These are phyloP conservation scores for Sphaerulina vaccinii DNA, from an alignment of 2,329 filamentous ascomycete genomes.

Conservation along the genomic window DNA sequence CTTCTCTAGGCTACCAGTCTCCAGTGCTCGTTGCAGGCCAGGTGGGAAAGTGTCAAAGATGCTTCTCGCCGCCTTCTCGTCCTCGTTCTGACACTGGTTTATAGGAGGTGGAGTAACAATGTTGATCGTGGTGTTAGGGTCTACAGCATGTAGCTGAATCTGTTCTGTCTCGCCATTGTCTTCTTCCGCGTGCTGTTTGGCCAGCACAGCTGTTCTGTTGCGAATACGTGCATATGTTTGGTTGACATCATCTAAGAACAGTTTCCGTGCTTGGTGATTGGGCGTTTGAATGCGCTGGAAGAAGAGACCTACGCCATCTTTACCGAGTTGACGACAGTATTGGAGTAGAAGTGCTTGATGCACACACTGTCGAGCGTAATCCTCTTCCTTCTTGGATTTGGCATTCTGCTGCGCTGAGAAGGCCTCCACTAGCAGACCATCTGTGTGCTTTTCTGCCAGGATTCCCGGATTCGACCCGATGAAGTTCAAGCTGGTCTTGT, in stretches of 20 bases:
- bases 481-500: slow-evolving; percentile 70
- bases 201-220: slow-evolving; percentile 71
- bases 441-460: slow-evolving; percentile 79
- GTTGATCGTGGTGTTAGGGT: slow-evolving; percentile 80
- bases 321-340: slow-evolving; percentile 87
- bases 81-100: slow-evolving; percentile 62
- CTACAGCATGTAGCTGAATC: slow-evolving; percentile 92
- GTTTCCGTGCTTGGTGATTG: slow-evolving; percentile 82
- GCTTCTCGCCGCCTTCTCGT: slow-evolving; percentile 62
- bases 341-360: slow-evolving; percentile 91
- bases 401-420: slow-evolving; percentile 83
- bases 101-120: slow-evolving; percentile 86
- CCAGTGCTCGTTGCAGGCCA: slow-evolving; percentile 76
- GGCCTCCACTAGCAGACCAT: slow-evolving; percentile 84
- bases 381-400: slow-evolving; percentile 48
- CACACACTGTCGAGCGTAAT: slow-evolving; percentile 80
- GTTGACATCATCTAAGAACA: slow-evolving; percentile 92
- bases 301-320: slow-evolving; percentile 85
- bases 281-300: slow-evolving; percentile 93
- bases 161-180: slow-evolving; percentile 75
- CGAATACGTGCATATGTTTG: slow-evolving; percentile 82
- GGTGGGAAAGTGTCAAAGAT: slow-evolving; percentile 83
- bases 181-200: slow-evolving; percentile 56
- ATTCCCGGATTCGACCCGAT: slow-evolving; percentile 76
- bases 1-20: slow-evolving; percentile 84